Evolutionary conservation across 495 filamentous ascomycete genomes (phyloP).

Genomic region (Astrocystis sublimbata): DNA sequence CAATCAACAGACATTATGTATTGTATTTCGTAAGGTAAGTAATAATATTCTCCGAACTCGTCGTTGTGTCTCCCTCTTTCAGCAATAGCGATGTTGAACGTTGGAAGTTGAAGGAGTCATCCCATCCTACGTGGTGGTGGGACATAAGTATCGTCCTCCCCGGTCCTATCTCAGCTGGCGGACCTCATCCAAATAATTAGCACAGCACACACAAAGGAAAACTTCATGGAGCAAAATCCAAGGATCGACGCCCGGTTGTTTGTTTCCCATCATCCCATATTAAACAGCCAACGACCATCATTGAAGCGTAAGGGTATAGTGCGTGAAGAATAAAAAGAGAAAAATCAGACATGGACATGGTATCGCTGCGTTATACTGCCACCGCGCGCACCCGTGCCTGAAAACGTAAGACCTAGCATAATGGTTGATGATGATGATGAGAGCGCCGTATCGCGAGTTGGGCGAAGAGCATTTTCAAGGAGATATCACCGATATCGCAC

Average conservation of each 20-base stretch:
- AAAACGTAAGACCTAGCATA: constrained; percentile 7
- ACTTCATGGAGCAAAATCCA: constrained; percentile 19
- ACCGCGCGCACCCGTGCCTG: not conserved
- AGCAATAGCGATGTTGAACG: too few relatives aligned
- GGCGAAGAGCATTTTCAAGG: constrained; percentile 11
- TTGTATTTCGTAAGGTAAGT: too few relatives aligned
- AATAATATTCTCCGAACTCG: too few relatives aligned
- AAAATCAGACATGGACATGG: not conserved
- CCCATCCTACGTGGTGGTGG: too few relatives aligned
- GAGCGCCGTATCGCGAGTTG: constrained; percentile 22
- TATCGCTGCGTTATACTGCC: not conserved
- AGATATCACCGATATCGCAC: constrained; percentile 2
- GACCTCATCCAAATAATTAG: constrained; percentile 14
- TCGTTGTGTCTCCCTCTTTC: too few relatives aligned
- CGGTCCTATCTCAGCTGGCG: not conserved
- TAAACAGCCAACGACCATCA: constrained; percentile 3
- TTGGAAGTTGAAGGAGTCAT: too few relatives aligned
- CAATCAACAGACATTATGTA: too few relatives aligned
- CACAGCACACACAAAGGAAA: constrained; percentile 12
- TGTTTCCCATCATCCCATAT: constrained; percentile 2
- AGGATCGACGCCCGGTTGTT: constrained; percentile 10
- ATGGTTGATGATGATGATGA: constrained; percentile 18
- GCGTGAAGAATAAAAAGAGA: not conserved
- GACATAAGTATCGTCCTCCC: constrained; percentile 1
- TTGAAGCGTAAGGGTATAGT: constrained; percentile 23